phyloP scores from a whole-genome alignment of 2,329 filamentous ascomycete genomes.

The Leptodontidium sp. region DNA sequence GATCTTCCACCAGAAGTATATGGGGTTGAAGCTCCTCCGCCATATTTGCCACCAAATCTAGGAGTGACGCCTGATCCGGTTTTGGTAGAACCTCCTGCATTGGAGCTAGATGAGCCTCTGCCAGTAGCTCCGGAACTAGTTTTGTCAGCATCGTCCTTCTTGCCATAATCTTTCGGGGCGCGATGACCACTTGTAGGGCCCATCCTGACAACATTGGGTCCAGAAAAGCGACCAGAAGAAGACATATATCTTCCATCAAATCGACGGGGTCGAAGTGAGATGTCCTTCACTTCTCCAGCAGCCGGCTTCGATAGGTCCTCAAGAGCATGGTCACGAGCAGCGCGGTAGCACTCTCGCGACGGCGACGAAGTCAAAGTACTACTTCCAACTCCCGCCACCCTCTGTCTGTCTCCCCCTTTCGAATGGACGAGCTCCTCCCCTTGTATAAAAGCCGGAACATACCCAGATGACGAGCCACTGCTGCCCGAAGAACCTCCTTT shows the following conservation, averaged over 20 bases:
- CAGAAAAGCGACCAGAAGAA: too few relatives aligned
- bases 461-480: slow-evolving; percentile 37
- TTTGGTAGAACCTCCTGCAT: slow-evolving; percentile 59
- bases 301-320: slow-evolving; percentile 7
- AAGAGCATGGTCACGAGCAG: neutral
- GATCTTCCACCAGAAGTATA: slow-evolving; percentile 63
- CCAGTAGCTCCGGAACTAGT: slow-evolving; percentile 31
- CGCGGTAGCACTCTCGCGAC: neutral
- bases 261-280: slow-evolving; percentile 14
- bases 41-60: slow-evolving; percentile 70
- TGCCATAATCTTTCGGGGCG: slow-evolving; percentile 8
- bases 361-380: slow-evolving; percentile 30
- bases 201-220: neutral
- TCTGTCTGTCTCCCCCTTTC: neutral
- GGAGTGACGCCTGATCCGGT: slow-evolving; percentile 66
- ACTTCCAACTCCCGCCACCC: slow-evolving; percentile 29
- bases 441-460: slow-evolving; percentile 37
- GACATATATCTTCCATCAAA: neutral
- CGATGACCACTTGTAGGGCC: slow-evolving; percentile 11
- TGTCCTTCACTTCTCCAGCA: slow-evolving; percentile 12
- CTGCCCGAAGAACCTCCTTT: slow-evolving; percentile 29
- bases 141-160: slow-evolving; percentile 21
- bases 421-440: slow-evolving; percentile 9
- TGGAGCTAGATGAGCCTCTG: slow-evolving; percentile 43
- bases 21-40: slow-evolving; percentile 68